Base-by-base conservation (phyloP, 2,329 filamentous ascomycete genomes). In the Escovopsis sp. region DNA sequence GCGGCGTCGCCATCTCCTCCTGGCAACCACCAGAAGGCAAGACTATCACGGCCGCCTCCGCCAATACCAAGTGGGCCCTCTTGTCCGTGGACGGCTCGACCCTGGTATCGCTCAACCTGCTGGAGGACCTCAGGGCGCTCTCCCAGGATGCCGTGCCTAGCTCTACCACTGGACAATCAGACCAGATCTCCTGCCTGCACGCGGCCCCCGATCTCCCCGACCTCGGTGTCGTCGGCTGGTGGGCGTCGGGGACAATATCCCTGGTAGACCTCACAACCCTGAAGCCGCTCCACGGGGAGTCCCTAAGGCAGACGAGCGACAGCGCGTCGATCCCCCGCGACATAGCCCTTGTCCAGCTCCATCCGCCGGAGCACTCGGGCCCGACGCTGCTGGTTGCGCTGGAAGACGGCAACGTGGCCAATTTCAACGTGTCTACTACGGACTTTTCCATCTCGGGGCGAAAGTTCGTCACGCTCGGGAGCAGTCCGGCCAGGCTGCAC, bases 331-430 rank as follows among this genome's bases (percentile, higher is more conserved):
- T 94, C 19, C 87, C 90, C 1, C 72, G 88, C 42, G 85, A 86
- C 35, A 68, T 96, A 19, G 72, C 78, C 0, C 68, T 96, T 7
- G 79, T 83, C 5, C 77, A 87, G 41, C 68, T 96, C 4, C 70
- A 94, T 31, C 76, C 78, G 12, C 64, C 67, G 6, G 47, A 58
- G 7, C 37, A 55, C 8, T 57, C 62, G 6, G 71, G 70, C 0
- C 79, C 85, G 1, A 94, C 82, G 0, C 65, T 98, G 0, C 81
- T 98, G 41, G 70, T 94, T 23, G 82, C 88, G 11, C 81, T 94
- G 70, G 85, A 92, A 33, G 88, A 96, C 55, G 90, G 90, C 4
- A 84, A 81, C 41, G 81, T 98, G 1, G 70, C 93, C 34, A 90
- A 81, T 0, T 96, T 87, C 51, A 72, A 75, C 23, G 68, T 94